These are phyloP conservation scores for Lipomyces chichibuensis DNA, from an alignment of 805 yeast genomes.

Conservation along the genomic window DNA sequence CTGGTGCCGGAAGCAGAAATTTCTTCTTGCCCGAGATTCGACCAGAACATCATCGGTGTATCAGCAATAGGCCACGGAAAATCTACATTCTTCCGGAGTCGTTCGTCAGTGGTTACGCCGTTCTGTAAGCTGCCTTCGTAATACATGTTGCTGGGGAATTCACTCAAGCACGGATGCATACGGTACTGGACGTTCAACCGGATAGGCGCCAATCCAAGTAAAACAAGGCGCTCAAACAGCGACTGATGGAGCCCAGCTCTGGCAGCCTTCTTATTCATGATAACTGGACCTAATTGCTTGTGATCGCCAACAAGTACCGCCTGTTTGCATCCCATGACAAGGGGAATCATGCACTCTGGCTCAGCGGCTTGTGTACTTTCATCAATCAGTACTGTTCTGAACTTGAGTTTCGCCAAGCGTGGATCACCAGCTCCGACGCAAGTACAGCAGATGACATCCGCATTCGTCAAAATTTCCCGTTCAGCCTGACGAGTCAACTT, in stretches of 20 bases:
- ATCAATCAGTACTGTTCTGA: conserved; percentile 82
- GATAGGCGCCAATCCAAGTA: conserved; percentile 81
- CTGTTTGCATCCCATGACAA: conserved; percentile 86
- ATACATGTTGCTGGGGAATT: conserved; percentile 87
- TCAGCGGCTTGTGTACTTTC: conserved; percentile 94
- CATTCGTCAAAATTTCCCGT: conserved; percentile 52
- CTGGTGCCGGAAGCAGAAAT: conserved; percentile 80
- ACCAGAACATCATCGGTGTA: conserved; percentile 96
- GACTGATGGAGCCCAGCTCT: conserved; percentile 88
- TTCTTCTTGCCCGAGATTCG: conserved; percentile 85
- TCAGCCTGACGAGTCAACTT: conserved; percentile 55
- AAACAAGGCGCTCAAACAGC: conserved; percentile 79
- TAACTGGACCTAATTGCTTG: conserved; percentile 92
- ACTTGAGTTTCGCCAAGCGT: conserved; percentile 58
- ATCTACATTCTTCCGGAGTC: conserved; percentile 56
- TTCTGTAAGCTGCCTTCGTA: conserved; percentile 91
- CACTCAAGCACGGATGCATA: conserved; percentile 88
- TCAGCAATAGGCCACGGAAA: conserved; percentile 93
- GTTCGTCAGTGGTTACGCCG: conserved; percentile 79
- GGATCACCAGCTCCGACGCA: conserved; percentile 90
- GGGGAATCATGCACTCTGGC: conserved; percentile 87
- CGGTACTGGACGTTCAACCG: conserved; percentile 91
- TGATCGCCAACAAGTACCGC: conserved; percentile 93
- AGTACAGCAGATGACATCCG: conserved; percentile 85
- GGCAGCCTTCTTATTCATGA: conserved; percentile 75